Base-by-base conservation (phyloP, 2,329 filamentous ascomycete genomes). In the Calonectria naviculata region DNA sequence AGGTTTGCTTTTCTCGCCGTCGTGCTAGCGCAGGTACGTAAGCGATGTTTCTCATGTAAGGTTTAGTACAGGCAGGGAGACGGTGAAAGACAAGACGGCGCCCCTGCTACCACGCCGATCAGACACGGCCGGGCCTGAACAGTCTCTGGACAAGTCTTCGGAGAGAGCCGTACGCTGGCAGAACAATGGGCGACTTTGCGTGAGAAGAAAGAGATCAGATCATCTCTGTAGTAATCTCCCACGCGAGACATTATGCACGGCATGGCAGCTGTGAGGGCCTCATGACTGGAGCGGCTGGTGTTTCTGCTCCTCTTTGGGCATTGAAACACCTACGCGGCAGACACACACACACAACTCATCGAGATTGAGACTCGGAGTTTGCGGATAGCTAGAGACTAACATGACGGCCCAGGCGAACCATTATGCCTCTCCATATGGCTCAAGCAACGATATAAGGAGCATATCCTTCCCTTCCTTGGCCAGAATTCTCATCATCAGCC, bases 381-480 rank as follows among this genome's bases (percentile, higher is more conserved):
- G 34, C 31, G 10, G n/a, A 58, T 24, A 26, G 19, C 24, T 13
- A n/a, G 60, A 28, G 8, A 63, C 24, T 28, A 36, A 38, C 28
- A 24, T 19, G 28, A 46, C 10, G 44, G 17, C 41, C 41, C 34
- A 49, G 31, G 26, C 29, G 5, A 29, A 38, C 7, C 17, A 21
- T 19, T 17, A 36, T 29, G 26, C 24, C 24, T 31, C 21, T 60
- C 42, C 1, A 52, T 52, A 21, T 17, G n/a, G 13, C 24, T 24
- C 28, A 41, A 31, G 46, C 24, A 47, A 64, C 46, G 42, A 71
- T 70, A 74, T 71, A 70, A 69, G 54, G 44, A 61, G 17, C 21
- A 17, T 21, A 36, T 21, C 19, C 24, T 56, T 38, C 44, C 47
- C 60, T 9, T n/a, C n/a, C n/a, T n/a, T n/a, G n/a, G n/a, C n/a